These are phyloP conservation scores for Amanita pallidorosea DNA, from an alignment of 768 basidiomycete genomes.

Conservation along the genomic window DNA sequence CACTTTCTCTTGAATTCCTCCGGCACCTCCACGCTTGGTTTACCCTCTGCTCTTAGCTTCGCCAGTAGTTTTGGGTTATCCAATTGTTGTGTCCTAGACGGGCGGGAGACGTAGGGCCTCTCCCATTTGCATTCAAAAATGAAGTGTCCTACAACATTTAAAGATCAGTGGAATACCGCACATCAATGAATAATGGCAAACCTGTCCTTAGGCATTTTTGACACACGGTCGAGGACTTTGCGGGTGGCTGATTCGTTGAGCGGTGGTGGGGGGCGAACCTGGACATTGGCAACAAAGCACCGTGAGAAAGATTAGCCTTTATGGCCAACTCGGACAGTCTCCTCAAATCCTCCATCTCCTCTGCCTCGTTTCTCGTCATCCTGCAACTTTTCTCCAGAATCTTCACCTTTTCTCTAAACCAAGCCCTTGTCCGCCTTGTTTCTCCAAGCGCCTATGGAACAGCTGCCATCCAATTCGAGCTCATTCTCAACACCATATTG, in stretches of 20 bases:
- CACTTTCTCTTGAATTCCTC: conserved; percentile 85
- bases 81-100: conserved; percentile 78
- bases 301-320: background rate
- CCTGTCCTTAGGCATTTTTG: conserved; percentile 75
- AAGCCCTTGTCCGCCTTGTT: conserved; percentile 72
- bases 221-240: conserved; percentile 60
- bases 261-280: conserved; percentile 69
- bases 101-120: conserved; percentile 80
- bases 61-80: conserved; percentile 63
- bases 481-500: conserved; percentile 79
- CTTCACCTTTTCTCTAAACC: conserved; percentile 85
- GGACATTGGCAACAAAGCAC: conserved; percentile 39
- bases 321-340: conserved; percentile 13
- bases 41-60: conserved; percentile 59
- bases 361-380: conserved; percentile 60
- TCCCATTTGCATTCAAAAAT: conserved; percentile 82
- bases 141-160: conserved; percentile 58
- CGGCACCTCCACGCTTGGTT: conserved; percentile 75
- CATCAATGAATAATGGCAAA: conserved; percentile 15
- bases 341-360: conserved; percentile 26
- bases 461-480: conserved; percentile 90
- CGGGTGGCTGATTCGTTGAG: conserved; percentile 50
- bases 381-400: conserved; percentile 80
- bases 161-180: background rate
- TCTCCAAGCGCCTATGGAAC: conserved; percentile 83